Evolutionary conservation across 805 yeast genomes (phyloP), one percentile per base, ranked within the genome.

Genomic region (Kockiozyma suomiensis): DNA sequence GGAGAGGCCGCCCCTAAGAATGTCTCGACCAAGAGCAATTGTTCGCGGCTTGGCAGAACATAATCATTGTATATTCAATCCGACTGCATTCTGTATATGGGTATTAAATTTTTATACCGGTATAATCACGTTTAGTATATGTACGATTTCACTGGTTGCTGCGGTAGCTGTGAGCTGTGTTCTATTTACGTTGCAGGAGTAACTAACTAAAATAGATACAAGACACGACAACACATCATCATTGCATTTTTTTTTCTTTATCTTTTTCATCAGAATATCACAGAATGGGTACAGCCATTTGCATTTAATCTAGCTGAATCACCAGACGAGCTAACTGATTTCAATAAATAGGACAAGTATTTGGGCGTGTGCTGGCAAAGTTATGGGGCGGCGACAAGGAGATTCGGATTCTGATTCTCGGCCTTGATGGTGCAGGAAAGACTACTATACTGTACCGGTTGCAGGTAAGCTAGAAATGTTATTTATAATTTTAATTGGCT

Each of bases 351-450:
- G 98, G 99, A 32, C 94, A 90, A 77, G 82, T 86, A 37, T 88
- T 94, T 76, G 90, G 97, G 73, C 85, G 87, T 60, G 84, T 94
- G 70, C 91, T 94, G 72, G 85, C 90, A 56, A 83, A 84, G 68
- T 79, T 93, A 53, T 93, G 97, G 97, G 94, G 96, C 21, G 82
- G 86, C 50, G 86, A 86, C 70, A 90, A 90, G 92, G 68, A 65
- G 50, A 65, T 65, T 43, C 78, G 86, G 65, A 88, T 92, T 71
- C 81, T 92, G 67, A 90, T 92, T 96, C 80, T 91, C 65, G 97
- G 97, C 1, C 80, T 91, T 59, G 97, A 92, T 71, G 89, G 91
- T 66, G 97, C 97, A 2, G 97, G 97, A 46, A 91, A 93, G 73
- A 93, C 99, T 35, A 94, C 99, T 10, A 93, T 93, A 63, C 80